phyloP scores from a whole-genome alignment of 305 asterid species.

The Andrographis paniculata region DNA sequence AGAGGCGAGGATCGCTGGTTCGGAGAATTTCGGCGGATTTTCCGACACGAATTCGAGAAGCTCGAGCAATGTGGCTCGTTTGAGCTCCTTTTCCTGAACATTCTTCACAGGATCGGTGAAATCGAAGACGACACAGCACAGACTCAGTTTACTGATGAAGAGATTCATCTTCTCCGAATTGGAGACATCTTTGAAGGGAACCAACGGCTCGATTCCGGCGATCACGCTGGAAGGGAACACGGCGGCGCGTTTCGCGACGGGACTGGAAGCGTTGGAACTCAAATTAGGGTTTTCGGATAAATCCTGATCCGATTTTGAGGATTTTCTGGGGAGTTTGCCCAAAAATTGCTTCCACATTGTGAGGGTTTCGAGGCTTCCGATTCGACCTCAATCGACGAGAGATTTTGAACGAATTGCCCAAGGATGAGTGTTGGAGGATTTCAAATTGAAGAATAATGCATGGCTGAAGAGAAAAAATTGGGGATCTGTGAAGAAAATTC shows the following conservation, averaged over 20 bases:
- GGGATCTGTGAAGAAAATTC: too few relatives aligned
- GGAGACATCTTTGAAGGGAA: constrained; percentile 39
- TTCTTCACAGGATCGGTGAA: constrained; percentile 36
- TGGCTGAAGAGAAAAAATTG: too few relatives aligned
- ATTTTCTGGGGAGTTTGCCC: constrained; percentile 32
- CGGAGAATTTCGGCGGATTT: constrained; percentile 34
- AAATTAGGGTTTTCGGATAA: constrained; percentile 27
- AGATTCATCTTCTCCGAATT: constrained; percentile 41
- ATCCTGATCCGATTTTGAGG: constrained; percentile 30
- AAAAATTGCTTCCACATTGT: constrained; percentile 45
- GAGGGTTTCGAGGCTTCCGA: constrained; percentile 7
- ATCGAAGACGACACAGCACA: constrained; percentile 43
- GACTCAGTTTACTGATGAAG: constrained; percentile 43
- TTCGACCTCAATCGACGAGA: constrained; percentile 1
- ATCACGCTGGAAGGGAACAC: constrained; percentile 40
- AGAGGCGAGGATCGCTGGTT: constrained; percentile 36
- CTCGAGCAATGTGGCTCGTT: constrained; percentile 41
- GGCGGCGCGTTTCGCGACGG: constrained; percentile 34
- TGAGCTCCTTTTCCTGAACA: constrained; percentile 41
- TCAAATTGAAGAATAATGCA: constrained; percentile 24
- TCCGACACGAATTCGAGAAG: constrained; percentile 39
- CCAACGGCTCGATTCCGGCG: constrained; percentile 45
- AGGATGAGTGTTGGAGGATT: constrained; percentile 8
- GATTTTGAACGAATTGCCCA: constrained; percentile 1
- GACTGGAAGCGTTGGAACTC: constrained; percentile 15